Conservation (phyloP, 1,284 basidiomycete species). For the Ceratobasidium sp. region DNA sequence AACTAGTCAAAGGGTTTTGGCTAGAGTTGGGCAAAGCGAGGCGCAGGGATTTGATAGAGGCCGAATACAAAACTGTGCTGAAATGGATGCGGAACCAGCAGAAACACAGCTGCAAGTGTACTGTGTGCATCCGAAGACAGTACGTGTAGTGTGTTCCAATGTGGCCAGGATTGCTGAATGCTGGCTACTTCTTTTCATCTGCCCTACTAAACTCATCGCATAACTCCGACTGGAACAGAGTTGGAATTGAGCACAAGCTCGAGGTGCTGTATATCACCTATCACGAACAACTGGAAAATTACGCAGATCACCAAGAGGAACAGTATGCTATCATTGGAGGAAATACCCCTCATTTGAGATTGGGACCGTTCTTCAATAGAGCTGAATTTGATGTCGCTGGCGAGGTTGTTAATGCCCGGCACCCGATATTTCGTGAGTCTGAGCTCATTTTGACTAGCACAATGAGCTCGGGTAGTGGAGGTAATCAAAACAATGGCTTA, state of each 20-base stretch:
- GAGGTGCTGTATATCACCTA: conserved; percentile 99
- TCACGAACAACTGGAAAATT: conserved; percentile 99
- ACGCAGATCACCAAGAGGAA: conserved; percentile 98
- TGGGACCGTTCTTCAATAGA: too few relatives aligned
- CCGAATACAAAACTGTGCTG: conserved; percentile 97
- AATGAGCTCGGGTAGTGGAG: too few relatives aligned
- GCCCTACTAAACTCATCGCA: neutral
- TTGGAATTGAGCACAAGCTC: conserved; percentile 97
- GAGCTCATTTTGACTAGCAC: too few relatives aligned
- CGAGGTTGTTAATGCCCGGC: too few relatives aligned
- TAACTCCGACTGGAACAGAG: neutral
- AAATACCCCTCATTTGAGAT: too few relatives aligned
- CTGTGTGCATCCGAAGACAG: conserved; percentile 97
- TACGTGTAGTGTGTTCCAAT: conserved; percentile 59
- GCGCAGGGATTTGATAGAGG: conserved; percentile 88
- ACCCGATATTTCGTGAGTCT: too few relatives aligned
- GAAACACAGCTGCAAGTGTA: conserved; percentile 94
- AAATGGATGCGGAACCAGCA: conserved; percentile 99
- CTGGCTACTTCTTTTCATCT: neutral
- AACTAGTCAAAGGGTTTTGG: conserved; percentile 98
- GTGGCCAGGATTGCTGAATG: neutral
- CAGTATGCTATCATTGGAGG: too few relatives aligned
- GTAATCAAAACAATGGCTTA: too few relatives aligned
- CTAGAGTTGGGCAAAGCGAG: conserved; percentile 88
- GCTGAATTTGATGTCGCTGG: too few relatives aligned